Conservation (phyloP, 83 land plant genomes). For the Picea abies region DNA sequence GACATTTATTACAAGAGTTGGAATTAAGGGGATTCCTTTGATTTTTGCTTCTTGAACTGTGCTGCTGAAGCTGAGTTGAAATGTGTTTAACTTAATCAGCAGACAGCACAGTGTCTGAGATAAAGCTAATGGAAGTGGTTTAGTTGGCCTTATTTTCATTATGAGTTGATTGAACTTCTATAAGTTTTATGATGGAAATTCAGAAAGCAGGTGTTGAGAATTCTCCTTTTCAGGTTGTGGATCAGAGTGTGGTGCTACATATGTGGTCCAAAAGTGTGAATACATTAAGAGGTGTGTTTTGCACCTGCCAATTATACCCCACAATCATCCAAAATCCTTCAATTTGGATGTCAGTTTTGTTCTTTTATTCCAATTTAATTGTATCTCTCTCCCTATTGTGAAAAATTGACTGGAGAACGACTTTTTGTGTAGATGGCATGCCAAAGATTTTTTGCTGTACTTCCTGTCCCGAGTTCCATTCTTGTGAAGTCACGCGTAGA, state of each 20-base stretch:
- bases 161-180: background rate
- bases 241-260: background rate
- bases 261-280: background rate
- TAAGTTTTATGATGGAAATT: constrained; percentile 2
- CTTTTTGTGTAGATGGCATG: constrained; percentile 8
- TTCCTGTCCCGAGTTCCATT: background rate
- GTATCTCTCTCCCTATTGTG: background rate
- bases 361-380: background rate
- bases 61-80: background rate
- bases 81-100: background rate
- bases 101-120: background rate
- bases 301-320: background rate
- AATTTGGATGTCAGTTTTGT: constrained; percentile 13
- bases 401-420: background rate
- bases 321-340: background rate
- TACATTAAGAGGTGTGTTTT: background rate
- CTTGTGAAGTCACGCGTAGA: background rate
- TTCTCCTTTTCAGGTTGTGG: background rate
- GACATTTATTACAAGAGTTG: background rate
- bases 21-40: background rate
- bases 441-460: background rate
- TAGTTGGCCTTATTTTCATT: constrained; percentile 6
- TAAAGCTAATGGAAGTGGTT: constrained; percentile 9
- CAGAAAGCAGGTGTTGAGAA: background rate
- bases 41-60: background rate